A percentile compares a stretch with the other conserved stretches of the same genome.
Evolutionary conservation across 2,329 filamentous ascomycete genomes (phyloP).

Genomic region (Tetracladium maxilliforme): DNA sequence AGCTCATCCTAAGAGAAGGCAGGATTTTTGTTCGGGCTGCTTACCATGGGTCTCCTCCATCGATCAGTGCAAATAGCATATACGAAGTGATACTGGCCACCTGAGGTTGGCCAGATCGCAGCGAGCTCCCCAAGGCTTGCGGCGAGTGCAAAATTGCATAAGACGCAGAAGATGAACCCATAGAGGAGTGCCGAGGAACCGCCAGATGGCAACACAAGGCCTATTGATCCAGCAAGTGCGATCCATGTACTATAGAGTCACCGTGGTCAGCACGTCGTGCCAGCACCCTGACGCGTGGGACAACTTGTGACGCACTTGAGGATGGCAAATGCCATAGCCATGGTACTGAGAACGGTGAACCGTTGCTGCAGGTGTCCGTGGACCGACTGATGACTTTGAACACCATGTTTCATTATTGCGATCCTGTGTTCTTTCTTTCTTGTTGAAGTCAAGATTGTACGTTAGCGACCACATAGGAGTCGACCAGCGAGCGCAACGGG

Average conservation of each 20-base stretch:
- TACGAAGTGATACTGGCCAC: slow-evolving; percentile 29
- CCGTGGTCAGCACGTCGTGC: neutral
- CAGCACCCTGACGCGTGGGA: neutral
- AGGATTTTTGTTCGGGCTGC: no score
- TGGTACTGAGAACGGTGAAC: slow-evolving; percentile 23
- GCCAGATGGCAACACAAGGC: slow-evolving; percentile 23
- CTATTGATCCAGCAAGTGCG: slow-evolving; percentile 24
- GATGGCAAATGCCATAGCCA: slow-evolving; percentile 26
- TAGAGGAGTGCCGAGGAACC: slow-evolving; percentile 26
- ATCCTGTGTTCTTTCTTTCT: no score
- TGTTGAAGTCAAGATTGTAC: no score
- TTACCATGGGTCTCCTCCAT: slow-evolving; percentile 22
- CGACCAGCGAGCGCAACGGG: no score
- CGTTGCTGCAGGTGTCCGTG: slow-evolving; percentile 20
- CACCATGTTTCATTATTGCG: no score
- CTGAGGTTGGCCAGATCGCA: slow-evolving; percentile 28
- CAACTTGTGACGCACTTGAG: slow-evolving; percentile 17
- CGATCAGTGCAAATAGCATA: slow-evolving; percentile 21
- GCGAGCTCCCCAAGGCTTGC: slow-evolving; percentile 26
- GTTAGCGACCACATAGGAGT: no score
- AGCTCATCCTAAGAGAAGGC: no score
- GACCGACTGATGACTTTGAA: no score
- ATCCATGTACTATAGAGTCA: slow-evolving; percentile 17
- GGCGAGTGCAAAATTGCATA: slow-evolving; percentile 25
- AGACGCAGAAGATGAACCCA: slow-evolving; percentile 28